These are phyloP conservation scores for Senecio squalidus DNA, from an alignment of 140 eudicot species.

Conservation along the genomic window DNA sequence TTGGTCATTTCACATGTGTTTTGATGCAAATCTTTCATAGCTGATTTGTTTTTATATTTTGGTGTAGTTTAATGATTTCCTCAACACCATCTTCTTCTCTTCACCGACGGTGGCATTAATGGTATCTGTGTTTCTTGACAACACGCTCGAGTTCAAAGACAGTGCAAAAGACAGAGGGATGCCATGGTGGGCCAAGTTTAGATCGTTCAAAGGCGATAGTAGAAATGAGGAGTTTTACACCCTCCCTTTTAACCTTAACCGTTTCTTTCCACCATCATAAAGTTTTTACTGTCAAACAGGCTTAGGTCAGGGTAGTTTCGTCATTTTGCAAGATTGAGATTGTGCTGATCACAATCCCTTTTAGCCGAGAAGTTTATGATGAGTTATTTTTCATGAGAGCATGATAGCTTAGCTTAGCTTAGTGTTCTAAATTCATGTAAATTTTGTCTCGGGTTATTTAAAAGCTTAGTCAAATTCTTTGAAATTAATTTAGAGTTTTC, in stretches of 20 bases:
- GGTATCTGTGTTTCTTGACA: slow-evolving; percentile 85
- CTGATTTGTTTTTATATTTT: too few species aligned
- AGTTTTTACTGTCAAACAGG: not conserved
- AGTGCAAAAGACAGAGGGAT: slow-evolving; percentile 92
- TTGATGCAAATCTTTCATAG: too few species aligned
- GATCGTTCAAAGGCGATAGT: slow-evolving; percentile 88
- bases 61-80: slow-evolving; percentile 89
- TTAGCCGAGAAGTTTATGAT: slow-evolving; percentile 3
- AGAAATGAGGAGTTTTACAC: slow-evolving; percentile 98
- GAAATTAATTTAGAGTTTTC: slow-evolving; percentile 10
- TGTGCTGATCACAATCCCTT: slow-evolving; percentile 42
- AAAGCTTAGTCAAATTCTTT: slow-evolving; percentile 24
- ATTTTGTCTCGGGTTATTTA: slow-evolving; percentile 34
- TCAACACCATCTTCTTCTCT: slow-evolving; percentile 81
- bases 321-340: slow-evolving; percentile 28
- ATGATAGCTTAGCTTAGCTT: slow-evolving; percentile 50
- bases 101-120: slow-evolving; percentile 89
- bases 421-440: slow-evolving; percentile 42
- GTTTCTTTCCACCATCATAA: slow-evolving; percentile 97
- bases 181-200: slow-evolving; percentile 99
- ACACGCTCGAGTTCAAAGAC: slow-evolving; percentile 91
- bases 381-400: slow-evolving; percentile 27
- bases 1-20: slow-evolving; percentile 21
- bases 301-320: slow-evolving; percentile 15
- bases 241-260: slow-evolving; percentile 99